Evolutionary conservation across 2,329 filamentous ascomycete genomes (phyloP).

Genomic region (Trichoderma oligosporum): DNA sequence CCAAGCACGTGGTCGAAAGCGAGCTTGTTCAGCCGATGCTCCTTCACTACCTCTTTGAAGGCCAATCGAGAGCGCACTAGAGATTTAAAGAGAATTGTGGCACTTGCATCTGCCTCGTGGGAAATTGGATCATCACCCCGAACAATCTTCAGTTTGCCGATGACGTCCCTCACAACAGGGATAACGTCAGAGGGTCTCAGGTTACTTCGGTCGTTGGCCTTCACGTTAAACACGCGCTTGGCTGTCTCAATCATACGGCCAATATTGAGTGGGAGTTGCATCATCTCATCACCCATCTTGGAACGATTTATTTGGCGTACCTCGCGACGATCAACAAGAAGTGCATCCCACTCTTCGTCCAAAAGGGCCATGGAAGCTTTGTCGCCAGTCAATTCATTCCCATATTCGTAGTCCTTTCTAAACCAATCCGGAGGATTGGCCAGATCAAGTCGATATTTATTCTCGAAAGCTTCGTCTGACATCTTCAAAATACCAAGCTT

Average conservation of each 20-base stretch:
- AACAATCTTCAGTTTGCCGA: slow-evolving; percentile 78
- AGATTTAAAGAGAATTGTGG: slow-evolving; percentile 88
- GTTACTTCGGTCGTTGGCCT: slow-evolving; percentile 80
- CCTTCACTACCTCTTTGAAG: slow-evolving; percentile 86
- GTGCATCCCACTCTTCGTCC: slow-evolving; percentile 80
- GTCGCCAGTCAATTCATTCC: slow-evolving; percentile 81
- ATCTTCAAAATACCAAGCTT: slow-evolving; percentile 80
- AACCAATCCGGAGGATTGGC: slow-evolving; percentile 58
- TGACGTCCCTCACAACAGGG: slow-evolving; percentile 67
- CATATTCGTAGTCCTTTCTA: slow-evolving; percentile 61
- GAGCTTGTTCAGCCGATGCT: slow-evolving; percentile 81
- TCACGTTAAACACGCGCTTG: slow-evolving; percentile 85
- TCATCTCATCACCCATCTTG: slow-evolving; percentile 74
- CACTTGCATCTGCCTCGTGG: slow-evolving; percentile 78
- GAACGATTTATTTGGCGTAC: slow-evolving; percentile 65
- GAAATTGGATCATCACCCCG: slow-evolving; percentile 81
- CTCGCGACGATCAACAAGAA: slow-evolving; percentile 69
- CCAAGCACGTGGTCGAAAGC: slow-evolving; percentile 91
- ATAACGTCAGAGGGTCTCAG: slow-evolving; percentile 85
- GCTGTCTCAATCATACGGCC: slow-evolving; percentile 86
- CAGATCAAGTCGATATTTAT: slow-evolving; percentile 79
- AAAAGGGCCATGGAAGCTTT: slow-evolving; percentile 81
- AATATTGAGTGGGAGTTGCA: slow-evolving; percentile 91
- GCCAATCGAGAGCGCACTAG: slow-evolving; percentile 84
- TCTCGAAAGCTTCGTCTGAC: slow-evolving; percentile 72